Evolutionary conservation across 805 yeast species (phyloP), one percentile per base, ranked within the genome.

Genomic region (Barnettozyma salicaria): DNA sequence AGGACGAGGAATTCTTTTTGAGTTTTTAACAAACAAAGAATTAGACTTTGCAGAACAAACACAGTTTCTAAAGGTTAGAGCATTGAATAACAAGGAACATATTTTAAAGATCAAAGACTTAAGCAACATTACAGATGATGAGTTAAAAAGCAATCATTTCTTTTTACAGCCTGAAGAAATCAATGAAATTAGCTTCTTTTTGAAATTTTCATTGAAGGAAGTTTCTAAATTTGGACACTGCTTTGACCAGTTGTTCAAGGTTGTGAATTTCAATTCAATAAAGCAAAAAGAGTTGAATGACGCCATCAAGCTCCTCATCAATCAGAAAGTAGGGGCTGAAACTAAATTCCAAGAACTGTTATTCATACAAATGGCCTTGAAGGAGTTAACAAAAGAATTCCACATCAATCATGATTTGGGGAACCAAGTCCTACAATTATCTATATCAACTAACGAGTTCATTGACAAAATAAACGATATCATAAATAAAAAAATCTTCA

Each of bases 161-260:
- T 42, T 42, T 19, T 20, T 63, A 4, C 55, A 49, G 14, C 62
- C 62, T 5, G 68, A 66, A 26, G 64, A 64, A 32, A 52, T 67
- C 19, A 56, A 58, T 11, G 78, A 74, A 31, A 68, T 72, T 37
- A 70, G 65, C 32, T 63, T 64, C 23, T 77, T 77, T 44, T 44
- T 76, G 21, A 63, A 61, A 25, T 75, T 62, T 41, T 67, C 80
- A 0, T 38, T 56, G 17, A 56, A 59, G 8, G 79, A 76, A 44
- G 51, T 76, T 14, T 46, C 44, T 4, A 48, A 46, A 4, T 65
- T 64, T 39, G 49, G 55, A 14, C 41, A 31, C 3, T 27, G 45
- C 2, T 50, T 68, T 12, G 54, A 59, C 11, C 61, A 52, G 37
- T 48, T 75, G 19, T 63, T 62, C 42, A 68, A 65, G 40, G 47